Conservation (phyloP, 805 yeast species). For the Ogataea pilisensis region DNA sequence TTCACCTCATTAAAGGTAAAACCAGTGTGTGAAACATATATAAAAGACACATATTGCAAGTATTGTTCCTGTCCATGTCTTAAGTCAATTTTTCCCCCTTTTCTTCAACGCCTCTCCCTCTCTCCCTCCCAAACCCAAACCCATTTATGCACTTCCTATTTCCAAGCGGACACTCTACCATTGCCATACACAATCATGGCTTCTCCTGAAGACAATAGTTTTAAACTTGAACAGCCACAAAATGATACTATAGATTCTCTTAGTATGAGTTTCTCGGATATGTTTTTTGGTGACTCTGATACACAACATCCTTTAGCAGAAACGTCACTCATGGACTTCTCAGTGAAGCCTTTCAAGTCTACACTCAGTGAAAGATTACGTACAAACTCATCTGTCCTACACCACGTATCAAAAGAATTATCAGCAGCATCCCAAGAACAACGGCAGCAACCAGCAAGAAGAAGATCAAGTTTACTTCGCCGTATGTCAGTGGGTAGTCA, state of each 20-base stretch:
- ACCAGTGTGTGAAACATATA: no score
- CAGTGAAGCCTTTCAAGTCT: no score
- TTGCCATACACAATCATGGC: neutral
- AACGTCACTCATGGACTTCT: no score
- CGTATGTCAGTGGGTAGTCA: conserved; percentile 26
- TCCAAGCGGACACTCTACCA: neutral
- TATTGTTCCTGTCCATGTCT: no score
- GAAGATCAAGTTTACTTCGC: conserved; percentile 27
- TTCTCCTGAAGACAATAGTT: neutral
- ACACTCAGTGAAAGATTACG: neutral
- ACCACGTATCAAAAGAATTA: neutral
- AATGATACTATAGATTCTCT: neutral
- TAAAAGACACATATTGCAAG: no score
- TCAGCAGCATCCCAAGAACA: neutral
- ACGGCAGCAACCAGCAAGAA: conserved; percentile 1
- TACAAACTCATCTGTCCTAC: neutral
- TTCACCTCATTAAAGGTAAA: no score
- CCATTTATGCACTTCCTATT: neutral
- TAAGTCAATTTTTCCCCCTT: no score
- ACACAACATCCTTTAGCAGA: neutral
- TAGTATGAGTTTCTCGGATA: neutral
- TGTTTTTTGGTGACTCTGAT: neutral
- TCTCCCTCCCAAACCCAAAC: no score
- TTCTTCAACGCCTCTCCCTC: no score
- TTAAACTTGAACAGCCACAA: neutral